These are phyloP conservation scores for Gaeumannomyces sp. DNA, from an alignment of 2,329 filamentous ascomycete species.

Conservation along the genomic window DNA sequence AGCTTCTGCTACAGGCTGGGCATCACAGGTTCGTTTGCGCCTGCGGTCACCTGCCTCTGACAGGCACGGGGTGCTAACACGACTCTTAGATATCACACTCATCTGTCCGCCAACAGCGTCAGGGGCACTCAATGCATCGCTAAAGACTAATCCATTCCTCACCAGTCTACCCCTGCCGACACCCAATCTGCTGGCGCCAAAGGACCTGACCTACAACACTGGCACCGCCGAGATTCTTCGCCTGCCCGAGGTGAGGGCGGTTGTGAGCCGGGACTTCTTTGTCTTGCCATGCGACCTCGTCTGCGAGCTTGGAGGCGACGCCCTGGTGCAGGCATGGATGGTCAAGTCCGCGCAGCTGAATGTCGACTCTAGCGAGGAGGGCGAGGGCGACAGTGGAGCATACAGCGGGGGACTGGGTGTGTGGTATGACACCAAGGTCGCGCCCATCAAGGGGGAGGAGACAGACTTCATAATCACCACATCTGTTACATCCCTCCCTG, in stretches of 20 bases:
- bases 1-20: conserved; percentile 81
- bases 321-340: conserved; percentile 88
- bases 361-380: neutral
- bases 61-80: neutral
- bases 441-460: conserved; percentile 79
- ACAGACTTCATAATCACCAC: conserved; percentile 85
- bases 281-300: conserved; percentile 90
- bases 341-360: conserved; percentile 53
- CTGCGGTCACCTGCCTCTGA: neutral
- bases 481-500: conserved; percentile 52
- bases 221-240: conserved; percentile 86
- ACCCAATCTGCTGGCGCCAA: conserved; percentile 70
- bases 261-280: conserved; percentile 79
- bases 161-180: conserved; percentile 67
- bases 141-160: conserved; percentile 72
- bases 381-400: neutral
- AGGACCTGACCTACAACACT: conserved; percentile 71
- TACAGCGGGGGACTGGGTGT: conserved; percentile 78
- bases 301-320: conserved; percentile 79
- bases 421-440: conserved; percentile 80
- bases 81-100: conserved; percentile 49
- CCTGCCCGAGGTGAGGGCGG: conserved; percentile 71
- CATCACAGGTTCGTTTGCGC: conserved; percentile 56
- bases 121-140: conserved; percentile 59
- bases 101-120: conserved; percentile 60